A percentile compares a stretch with the other conserved stretches of the same genome.
These are phyloP conservation scores for Prinsepia uniflora DNA, from an alignment of 306 rosid genomes.

Conservation along the genomic window DNA sequence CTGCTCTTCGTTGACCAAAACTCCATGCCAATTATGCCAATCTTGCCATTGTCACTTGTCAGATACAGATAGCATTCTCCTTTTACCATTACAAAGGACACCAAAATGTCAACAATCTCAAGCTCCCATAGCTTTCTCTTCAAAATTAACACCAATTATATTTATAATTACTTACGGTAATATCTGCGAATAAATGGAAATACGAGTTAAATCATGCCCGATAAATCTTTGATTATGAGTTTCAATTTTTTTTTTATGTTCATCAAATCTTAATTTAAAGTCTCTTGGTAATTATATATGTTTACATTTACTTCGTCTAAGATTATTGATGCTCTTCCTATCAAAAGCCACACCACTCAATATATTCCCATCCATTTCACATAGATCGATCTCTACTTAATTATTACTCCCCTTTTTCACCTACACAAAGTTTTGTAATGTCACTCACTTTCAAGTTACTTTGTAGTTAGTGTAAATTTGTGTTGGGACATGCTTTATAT, in stretches of 20 bases:
- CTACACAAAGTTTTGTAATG: too few species aligned
- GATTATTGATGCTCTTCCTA: neutral
- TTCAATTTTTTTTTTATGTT: too few species aligned
- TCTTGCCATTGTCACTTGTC: neutral
- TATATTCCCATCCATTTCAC: neutral
- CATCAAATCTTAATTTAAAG: too few species aligned
- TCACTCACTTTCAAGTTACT: too few species aligned
- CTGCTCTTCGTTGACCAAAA: constrained; percentile 27
- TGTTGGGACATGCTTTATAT: too few species aligned
- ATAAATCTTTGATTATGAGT: too few species aligned
- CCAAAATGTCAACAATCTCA: constrained; percentile 31
- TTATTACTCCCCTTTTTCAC: constrained; percentile 15
- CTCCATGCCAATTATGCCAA: neutral
- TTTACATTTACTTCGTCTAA: neutral
- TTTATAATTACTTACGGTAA: too few species aligned
- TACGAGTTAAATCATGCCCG: too few species aligned
- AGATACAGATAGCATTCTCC: constrained; percentile 6
- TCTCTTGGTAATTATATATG: too few species aligned
- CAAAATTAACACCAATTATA: neutral
- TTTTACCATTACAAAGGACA: constrained; percentile 18
- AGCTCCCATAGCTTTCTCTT: neutral
- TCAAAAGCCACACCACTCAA: constrained; percentile 19
- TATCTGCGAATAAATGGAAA: too few species aligned
- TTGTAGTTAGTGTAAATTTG: too few species aligned
- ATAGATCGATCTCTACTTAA: neutral